These are phyloP conservation scores for Coffea humblotiana DNA, from an alignment of 305 asterid genomes.

Conservation along the genomic window DNA sequence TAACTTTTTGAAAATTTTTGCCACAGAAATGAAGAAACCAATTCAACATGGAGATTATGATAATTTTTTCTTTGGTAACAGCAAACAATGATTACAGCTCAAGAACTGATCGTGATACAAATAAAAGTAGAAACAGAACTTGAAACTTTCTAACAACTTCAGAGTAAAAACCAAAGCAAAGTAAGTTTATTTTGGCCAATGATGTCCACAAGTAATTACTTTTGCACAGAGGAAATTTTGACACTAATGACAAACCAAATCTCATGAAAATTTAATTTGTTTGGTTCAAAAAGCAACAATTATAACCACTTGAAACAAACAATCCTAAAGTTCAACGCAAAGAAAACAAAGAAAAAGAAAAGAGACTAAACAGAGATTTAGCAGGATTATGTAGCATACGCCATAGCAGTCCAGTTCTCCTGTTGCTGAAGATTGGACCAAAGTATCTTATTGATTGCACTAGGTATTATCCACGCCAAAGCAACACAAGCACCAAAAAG, in stretches of 20 bases:
- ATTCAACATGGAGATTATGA: not conserved
- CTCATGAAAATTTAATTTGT: not conserved
- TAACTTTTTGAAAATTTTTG: too few relatives aligned
- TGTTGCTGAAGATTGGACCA: conserved; percentile 98
- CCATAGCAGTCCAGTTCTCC: conserved; percentile 95
- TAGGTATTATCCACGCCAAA: conserved; percentile 91
- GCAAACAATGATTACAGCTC: not conserved
- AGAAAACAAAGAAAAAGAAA: not conserved
- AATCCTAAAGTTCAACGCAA: not conserved
- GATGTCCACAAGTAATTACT: not conserved
- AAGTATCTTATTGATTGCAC: conserved; percentile 86
- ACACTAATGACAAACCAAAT: not conserved
- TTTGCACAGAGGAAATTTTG: too few relatives aligned
- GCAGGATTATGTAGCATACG: conserved; percentile 48
- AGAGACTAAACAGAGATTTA: not conserved
- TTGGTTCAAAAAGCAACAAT: not conserved
- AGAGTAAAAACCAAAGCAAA: not conserved
- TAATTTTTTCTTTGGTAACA: not conserved
- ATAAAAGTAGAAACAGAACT: not conserved
- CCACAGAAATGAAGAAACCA: not conserved
- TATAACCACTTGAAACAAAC: not conserved
- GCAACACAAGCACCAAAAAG: conserved; percentile 95
- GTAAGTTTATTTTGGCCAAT: not conserved
- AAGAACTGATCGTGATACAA: not conserved
- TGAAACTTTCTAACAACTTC: not conserved